Evolutionary conservation across 2,329 filamentous ascomycete genomes (phyloP), one percentile per base, ranked within the genome.

Genomic region (Ceratocystis diversiconidia): DNA sequence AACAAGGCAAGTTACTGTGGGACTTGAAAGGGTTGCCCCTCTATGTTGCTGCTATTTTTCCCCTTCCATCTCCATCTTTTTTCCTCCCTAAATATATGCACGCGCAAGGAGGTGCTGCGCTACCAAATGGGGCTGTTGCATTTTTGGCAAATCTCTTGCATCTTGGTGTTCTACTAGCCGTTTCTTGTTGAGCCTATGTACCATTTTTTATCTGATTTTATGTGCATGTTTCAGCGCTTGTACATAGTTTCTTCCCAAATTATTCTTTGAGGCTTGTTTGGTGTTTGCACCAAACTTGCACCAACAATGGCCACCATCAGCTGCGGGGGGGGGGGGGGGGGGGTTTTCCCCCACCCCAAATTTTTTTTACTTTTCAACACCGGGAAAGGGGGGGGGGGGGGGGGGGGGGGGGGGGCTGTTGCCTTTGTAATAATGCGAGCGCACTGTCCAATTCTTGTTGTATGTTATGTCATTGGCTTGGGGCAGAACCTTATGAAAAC

Each of bases 51-150:
- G n/a, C 15, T 19, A 10, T 19, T 50, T 50, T 30, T 50, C 43
- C n/a, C 19, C 32, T n/a, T 43, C 25, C 25, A 28, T 28, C 12
- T 50, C 44, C 50, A 12, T 50, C 44, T 63, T 36, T 36, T 30
- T 64, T 64, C n/a, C 36, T 64, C 61, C 48, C 50, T 48, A 28
- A 19, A 22, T 5, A 64, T 44, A 64, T 64, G 63, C 63, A 64
- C 25, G 30, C 30, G 36, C 63, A 57, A 64, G 63, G 63, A 52
- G 63, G 50, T 28, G 36, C 60, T 46, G 55, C 63, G 28, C 50
- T 57, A 32, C 52, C 19, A 64, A 44, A 60, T 48, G 63, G 43
- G 50, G 19, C 43, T 32, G 22, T 59, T 44, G 32, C 32, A 19
- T 64, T n/a, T n/a, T 30, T 46, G 6, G 32, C 32, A 55, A 59